A percentile compares a stretch with the other conserved stretches of the same genome.
phyloP scores from a whole-genome alignment of 2,329 filamentous ascomycete species.

The Dactylonectria estremocensis region DNA sequence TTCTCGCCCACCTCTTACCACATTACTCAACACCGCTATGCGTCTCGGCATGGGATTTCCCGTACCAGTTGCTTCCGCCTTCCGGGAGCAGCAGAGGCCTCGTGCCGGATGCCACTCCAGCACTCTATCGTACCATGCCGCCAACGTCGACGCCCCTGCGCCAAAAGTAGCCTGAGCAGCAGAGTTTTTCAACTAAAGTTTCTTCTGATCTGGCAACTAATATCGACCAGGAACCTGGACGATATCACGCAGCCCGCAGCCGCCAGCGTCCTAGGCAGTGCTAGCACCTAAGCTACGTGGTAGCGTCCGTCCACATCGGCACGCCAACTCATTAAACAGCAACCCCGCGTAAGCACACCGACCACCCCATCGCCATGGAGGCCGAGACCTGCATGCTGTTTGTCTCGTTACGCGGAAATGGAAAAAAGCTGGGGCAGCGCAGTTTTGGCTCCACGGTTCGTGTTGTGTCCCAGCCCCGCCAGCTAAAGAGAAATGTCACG shows the following conservation, averaged over 20 bases:
- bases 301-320: constrained; percentile 32
- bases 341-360: constrained; percentile 21
- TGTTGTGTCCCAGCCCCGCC: constrained; percentile 12
- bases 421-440: constrained; percentile 16
- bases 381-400: constrained; percentile 33
- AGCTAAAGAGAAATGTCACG: constrained; percentile 30
- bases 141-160: constrained; percentile 15
- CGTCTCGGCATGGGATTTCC: constrained; percentile 20
- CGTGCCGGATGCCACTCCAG: constrained; percentile 23
- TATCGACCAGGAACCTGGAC: constrained; percentile 17
- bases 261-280: neutral
- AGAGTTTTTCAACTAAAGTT: constrained; percentile 23
- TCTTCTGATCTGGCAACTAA: constrained; percentile 16
- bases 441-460: constrained; percentile 32
- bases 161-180: constrained; percentile 13
- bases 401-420: constrained; percentile 6
- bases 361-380: constrained; percentile 3
- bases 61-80: constrained; percentile 17
- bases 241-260: constrained; percentile 5
- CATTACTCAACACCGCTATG: constrained; percentile 13
- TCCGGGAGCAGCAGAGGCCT: constrained; percentile 17
- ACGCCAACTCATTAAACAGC: constrained; percentile 38
- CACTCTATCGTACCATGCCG: constrained; percentile 19
- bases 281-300: no score
- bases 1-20: constrained; percentile 25